Evolutionary conservation across 306 rosid species (phyloP).

Genomic region (Leucaena leucocephala): DNA sequence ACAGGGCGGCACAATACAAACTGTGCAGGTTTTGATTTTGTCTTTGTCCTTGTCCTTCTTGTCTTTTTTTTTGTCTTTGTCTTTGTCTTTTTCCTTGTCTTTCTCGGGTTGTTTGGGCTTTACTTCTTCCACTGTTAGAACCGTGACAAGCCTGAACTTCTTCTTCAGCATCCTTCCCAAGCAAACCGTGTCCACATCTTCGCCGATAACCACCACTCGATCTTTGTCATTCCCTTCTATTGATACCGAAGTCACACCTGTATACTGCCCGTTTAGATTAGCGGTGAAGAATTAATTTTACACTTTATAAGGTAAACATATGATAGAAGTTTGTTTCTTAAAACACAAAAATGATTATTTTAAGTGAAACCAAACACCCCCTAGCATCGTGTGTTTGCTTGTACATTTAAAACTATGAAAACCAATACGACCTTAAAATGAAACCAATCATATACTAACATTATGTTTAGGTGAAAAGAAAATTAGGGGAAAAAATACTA

Average conservation of each 20-base stretch:
- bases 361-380: no score
- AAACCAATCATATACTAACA: no score
- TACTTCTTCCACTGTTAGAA: conserved; percentile 37
- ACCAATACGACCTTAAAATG: background rate
- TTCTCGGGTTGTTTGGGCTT: background rate
- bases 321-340: no score
- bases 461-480: no score
- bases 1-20: background rate
- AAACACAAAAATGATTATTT: no score
- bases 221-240: background rate
- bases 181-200: conserved; percentile 16
- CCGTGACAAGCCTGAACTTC: conserved; percentile 30
- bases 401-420: background rate
- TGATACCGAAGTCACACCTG: background rate
- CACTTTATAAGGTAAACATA: no score
- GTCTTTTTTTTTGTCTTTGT: background rate
- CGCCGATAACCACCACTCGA: conserved; percentile 1
- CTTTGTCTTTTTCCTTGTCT: background rate
- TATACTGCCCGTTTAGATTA: background rate
- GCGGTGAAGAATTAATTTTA: no score
- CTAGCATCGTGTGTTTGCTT: background rate
- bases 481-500: no score
- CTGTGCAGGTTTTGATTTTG: background rate
- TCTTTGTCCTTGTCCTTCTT: background rate
- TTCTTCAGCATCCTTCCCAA: conserved; percentile 36